Conservation (phyloP, 805 yeast species). For the Lipomyces spencermartinsiae region DNA sequence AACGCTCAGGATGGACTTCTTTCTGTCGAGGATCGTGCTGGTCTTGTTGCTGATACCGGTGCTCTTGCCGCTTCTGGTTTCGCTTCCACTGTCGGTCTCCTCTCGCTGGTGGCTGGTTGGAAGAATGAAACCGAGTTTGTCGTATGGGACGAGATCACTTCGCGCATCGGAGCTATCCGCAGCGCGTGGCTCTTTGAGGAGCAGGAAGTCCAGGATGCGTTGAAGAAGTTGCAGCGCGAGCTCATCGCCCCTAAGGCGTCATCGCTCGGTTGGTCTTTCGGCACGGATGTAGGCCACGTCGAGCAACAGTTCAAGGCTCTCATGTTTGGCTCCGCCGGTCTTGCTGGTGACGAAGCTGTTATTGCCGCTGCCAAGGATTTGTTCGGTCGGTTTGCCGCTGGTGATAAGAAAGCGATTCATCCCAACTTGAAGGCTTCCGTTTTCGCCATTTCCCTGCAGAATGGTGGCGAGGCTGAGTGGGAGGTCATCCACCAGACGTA, state of each 20-base stretch:
- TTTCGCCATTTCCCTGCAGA: slow-evolving; percentile 68
- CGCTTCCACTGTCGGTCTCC: slow-evolving; percentile 55
- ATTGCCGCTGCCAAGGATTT: slow-evolving; percentile 47
- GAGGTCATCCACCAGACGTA: slow-evolving; percentile 67
- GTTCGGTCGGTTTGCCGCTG: slow-evolving; percentile 62
- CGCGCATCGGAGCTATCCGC: slow-evolving; percentile 51
- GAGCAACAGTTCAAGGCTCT: slow-evolving; percentile 72
- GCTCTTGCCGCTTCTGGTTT: slow-evolving; percentile 62
- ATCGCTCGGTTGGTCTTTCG: slow-evolving; percentile 69
- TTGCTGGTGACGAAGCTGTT: slow-evolving; percentile 46
- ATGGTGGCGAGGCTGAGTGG: slow-evolving; percentile 67
- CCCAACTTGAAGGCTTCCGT: slow-evolving; percentile 74
- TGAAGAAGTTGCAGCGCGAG: slow-evolving; percentile 56
- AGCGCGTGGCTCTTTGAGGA: slow-evolving; percentile 59
- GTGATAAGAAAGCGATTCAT: slow-evolving; percentile 72
- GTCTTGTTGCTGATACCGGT: slow-evolving; percentile 66
- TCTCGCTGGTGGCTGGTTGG: slow-evolving; percentile 60
- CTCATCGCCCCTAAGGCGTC: slow-evolving; percentile 62
- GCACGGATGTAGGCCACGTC: slow-evolving; percentile 59
- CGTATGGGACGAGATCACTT: slow-evolving; percentile 60
- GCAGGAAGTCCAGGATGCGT: slow-evolving; percentile 49
- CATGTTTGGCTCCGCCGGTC: slow-evolving; percentile 51
- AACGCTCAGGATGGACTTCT: slow-evolving; percentile 60
- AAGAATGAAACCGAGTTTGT: slow-evolving; percentile 57
- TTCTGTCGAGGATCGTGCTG: slow-evolving; percentile 66